Percentiles rank a stretch among this genome's conserved stretches.
Conservation (phyloP, 805 yeast genomes). For the Metschnikowia similis region DNA sequence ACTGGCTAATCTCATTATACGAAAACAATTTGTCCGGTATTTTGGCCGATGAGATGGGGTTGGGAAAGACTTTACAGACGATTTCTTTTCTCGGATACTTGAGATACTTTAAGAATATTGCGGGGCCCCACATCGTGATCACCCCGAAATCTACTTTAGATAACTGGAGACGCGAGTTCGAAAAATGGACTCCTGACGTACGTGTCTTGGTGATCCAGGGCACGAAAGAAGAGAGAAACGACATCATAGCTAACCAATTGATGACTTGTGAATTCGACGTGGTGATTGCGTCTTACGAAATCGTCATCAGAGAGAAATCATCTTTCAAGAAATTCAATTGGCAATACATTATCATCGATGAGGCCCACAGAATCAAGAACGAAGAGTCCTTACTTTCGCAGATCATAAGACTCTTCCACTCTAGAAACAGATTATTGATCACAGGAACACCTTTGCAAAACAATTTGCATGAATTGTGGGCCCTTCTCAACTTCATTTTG, state of each 20-base stretch:
- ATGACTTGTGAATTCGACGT: constrained; percentile 67
- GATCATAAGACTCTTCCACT: constrained; percentile 67
- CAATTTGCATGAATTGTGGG: constrained; percentile 79
- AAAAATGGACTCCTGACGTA: constrained; percentile 77
- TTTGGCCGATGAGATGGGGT: constrained; percentile 82
- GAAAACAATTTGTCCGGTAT: constrained; percentile 71
- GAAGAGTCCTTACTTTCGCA: constrained; percentile 71
- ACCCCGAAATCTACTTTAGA: constrained; percentile 80
- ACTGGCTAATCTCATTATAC: constrained; percentile 69
- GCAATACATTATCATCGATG: constrained; percentile 77
- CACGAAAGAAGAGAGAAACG: constrained; percentile 61
- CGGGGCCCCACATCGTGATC: constrained; percentile 72
- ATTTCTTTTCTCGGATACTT: constrained; percentile 72
- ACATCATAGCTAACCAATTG: constrained; percentile 47
- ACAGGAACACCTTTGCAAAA: constrained; percentile 84
- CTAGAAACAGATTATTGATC: constrained; percentile 64
- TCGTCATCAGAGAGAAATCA: constrained; percentile 70
- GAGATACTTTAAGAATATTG: constrained; percentile 53
- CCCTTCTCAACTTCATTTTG: constrained; percentile 65
- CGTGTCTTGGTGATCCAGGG: constrained; percentile 69
- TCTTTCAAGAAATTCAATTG: constrained; percentile 62
- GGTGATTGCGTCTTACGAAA: constrained; percentile 67
- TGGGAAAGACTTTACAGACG: constrained; percentile 79
- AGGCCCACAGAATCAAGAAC: constrained; percentile 79
- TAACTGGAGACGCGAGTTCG: constrained; percentile 76